Evolutionary conservation across 2,329 filamentous ascomycete genomes (phyloP), one percentile per base, ranked within the genome.

Genomic region (Colletotrichum costaricense): DNA sequence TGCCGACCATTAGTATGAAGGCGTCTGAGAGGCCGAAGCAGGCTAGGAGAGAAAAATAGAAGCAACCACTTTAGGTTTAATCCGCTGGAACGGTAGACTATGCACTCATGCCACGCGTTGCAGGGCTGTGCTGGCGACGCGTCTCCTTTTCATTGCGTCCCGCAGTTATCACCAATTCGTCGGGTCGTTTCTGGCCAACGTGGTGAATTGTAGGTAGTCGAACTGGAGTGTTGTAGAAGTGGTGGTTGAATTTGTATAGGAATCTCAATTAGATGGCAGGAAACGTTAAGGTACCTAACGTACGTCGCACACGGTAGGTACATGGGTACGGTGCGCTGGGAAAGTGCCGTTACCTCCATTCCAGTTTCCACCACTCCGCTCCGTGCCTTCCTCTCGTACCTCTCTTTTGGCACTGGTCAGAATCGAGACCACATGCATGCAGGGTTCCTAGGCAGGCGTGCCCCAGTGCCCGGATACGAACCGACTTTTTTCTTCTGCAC

Each of bases 401-500:
- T 42, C 55, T 30, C 6, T 19, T 22, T 49, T 62, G 24, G 16
- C 35, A 28, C 35, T 26, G 22, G 19, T 49, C 11, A 22, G 19
- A n/a, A 12, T 38, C 16, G 0, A 57, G 26, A 19, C 12, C 24
- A 30, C 24, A n/a, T 56, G 52, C 46, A 62, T 9, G 30, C 42
- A 67, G 33, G 57, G 24, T 24, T 19, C 9, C 42, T 42, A 38
- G 12, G 59, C 11, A 38, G 19, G 59, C n/a, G 54, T 16, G 60
- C 22, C 56, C 59, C 33, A 72, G 22, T 56, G 70, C 56, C 66
- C 56, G 55, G 60, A 70, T 56, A 73, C 67, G 67, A 73, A 33
- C 12, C 28, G 49, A 28, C 5, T 11, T 22, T 22, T 49, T 49
- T 49, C 8, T 49, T 4, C 16, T 42, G 38, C 19, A 9, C 42